These are phyloP conservation scores for Cryoendolithus antarcticus DNA, from an alignment of 2,329 filamentous ascomycete species.

Conservation along the genomic window DNA sequence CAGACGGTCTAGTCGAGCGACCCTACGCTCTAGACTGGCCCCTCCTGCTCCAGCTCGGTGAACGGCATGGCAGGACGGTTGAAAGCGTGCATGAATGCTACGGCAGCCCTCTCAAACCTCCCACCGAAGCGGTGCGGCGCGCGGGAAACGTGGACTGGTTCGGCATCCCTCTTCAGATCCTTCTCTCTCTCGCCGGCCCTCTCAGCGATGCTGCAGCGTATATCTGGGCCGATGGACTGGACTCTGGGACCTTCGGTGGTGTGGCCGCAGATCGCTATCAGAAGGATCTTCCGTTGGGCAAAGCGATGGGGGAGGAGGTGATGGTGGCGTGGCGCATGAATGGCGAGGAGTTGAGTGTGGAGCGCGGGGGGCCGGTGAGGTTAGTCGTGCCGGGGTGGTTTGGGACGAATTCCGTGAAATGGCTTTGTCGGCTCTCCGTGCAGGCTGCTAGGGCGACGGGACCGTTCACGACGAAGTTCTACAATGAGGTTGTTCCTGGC, in stretches of 20 bases:
- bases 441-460: constrained; percentile 11
- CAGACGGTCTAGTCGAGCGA: constrained; percentile 21
- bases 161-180: constrained; percentile 17
- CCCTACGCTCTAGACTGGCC: constrained; percentile 19
- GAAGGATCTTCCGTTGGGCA: constrained; percentile 21
- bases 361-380: constrained; percentile 20
- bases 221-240: constrained; percentile 22
- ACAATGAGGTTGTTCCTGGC: constrained; percentile 14
- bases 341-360: constrained; percentile 10
- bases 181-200: constrained; percentile 15
- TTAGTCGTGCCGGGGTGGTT: constrained; percentile 23
- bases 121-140: constrained; percentile 18
- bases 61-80: constrained; percentile 7
- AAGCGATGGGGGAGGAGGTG: constrained; percentile 16
- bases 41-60: constrained; percentile 17
- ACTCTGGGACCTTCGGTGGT: constrained; percentile 16
- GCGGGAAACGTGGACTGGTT: constrained; percentile 26
- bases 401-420: constrained; percentile 23
- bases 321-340: constrained; percentile 21
- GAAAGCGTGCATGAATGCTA: constrained; percentile 27
- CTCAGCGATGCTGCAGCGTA: constrained; percentile 7
- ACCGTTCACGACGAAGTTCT: constrained; percentile 19
- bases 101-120: constrained; percentile 22
- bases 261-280: constrained; percentile 19
- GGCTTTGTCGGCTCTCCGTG: constrained; percentile 17